Conservation (phyloP, 2,329 filamentous ascomycete genomes). For the Acarospora socialis region DNA sequence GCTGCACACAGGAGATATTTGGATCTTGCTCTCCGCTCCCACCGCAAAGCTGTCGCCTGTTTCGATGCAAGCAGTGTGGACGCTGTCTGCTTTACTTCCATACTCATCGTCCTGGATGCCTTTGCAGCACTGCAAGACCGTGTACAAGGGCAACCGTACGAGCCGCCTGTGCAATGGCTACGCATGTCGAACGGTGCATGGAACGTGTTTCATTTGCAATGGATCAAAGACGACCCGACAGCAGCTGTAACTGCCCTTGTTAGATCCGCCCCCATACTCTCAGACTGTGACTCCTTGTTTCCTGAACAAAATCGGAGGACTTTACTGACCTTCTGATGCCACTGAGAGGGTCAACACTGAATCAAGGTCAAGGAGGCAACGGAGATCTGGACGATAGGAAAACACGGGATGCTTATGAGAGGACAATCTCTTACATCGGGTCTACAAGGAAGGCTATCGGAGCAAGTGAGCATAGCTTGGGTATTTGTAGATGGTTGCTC, state of each 20-base stretch:
- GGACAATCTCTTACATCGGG: constrained; percentile 18
- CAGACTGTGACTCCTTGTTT: constrained; percentile 14
- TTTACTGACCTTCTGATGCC: constrained; percentile 6
- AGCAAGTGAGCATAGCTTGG: constrained; percentile 14
- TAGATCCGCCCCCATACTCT: constrained; percentile 14
- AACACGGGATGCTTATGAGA: constrained; percentile 17
- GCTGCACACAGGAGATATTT: constrained; percentile 11
- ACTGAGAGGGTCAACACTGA: constrained; percentile 1
- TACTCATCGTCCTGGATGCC: constrained; percentile 18
- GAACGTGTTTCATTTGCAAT: constrained; percentile 16
- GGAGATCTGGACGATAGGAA: constrained; percentile 13
- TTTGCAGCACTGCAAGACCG: constrained; percentile 20
- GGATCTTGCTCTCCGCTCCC: constrained; percentile 17
- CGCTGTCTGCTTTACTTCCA: constrained; percentile 18
- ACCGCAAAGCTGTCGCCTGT: constrained; percentile 17
- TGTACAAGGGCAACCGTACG: constrained; percentile 15
- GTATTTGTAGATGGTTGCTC: constrained; percentile 19
- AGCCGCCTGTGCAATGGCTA: constrained; percentile 21
- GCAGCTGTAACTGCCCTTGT: constrained; percentile 16
- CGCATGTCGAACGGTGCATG: constrained; percentile 18
- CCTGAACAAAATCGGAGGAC: constrained; percentile 15
- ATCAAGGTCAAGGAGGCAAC: no score
- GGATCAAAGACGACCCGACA: constrained; percentile 14
- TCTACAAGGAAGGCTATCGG: constrained; percentile 16
- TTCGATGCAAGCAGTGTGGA: constrained; percentile 18